Evolutionary conservation across 345 rosid genomes (phyloP), one percentile per base, ranked within the genome.

Genomic region (Gossypium herbaceum): DNA sequence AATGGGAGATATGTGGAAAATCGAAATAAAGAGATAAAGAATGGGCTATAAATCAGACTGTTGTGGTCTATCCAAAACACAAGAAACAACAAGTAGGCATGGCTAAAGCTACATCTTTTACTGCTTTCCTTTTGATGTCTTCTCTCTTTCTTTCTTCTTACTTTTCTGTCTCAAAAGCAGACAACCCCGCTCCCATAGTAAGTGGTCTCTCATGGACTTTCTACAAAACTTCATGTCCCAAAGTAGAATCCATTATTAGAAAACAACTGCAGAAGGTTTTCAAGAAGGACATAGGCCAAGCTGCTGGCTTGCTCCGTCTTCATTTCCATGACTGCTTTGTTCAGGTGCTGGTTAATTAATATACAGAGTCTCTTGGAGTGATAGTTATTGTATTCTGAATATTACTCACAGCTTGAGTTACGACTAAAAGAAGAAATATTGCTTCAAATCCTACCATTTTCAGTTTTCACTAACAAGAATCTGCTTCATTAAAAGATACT

Each of bases 251-350:
- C 34, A 82, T 91, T 12, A 47, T 90, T 63, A 76, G 84, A 62
- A 85, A 81, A 15, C 86, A 85, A 76, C 91, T 94, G 50, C 63
- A 82, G 79, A 87, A 90, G 75, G 87, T 84, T 8, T 86, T 94
- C 82, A 84, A 82, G 79, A 75, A 81, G 16, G 98, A 92, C 39
- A 83, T 89, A 44, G 98, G 92, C 74, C 93, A 85, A 70, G 98
- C 97, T 67, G 98, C 98, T n/a, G 98, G 91, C 62, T 79, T 92
- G 69, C 93, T 92, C 52, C 97, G 97, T 71, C 88, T 91, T 72
- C 97, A 90, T 79, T 94, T 94, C 83, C 98, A 94, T 51, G 97
- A 92, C 75, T 94, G 98, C 90, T 94, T 92, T 62, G 98, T 94
- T 72, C 87, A 87, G 97, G 98, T 91, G 59, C 15, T 3, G 52